Conservation (phyloP, 495 filamentous ascomycete species). For the Podospora fimiseda region DNA sequence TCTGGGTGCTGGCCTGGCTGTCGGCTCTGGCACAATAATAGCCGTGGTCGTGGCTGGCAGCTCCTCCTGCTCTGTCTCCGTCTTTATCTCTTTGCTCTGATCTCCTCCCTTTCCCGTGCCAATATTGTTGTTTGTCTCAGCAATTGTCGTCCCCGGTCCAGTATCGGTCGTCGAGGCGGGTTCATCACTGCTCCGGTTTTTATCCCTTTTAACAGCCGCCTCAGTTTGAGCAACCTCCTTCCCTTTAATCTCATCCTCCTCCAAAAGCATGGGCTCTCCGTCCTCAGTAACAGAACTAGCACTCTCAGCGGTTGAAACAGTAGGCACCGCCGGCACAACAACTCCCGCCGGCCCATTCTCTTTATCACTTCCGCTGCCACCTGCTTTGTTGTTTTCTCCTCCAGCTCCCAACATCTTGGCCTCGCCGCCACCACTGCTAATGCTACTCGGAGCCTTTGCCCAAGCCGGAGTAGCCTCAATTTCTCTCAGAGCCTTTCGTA, state of each 20-base stretch:
- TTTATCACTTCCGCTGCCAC: background rate
- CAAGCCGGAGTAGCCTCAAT: constrained; percentile 29
- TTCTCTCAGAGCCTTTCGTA: constrained; percentile 40
- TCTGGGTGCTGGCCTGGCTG: too few species aligned
- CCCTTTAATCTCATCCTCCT: background rate
- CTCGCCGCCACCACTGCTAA: constrained; percentile 1
- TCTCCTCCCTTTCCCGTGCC: background rate
- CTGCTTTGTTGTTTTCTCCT: background rate
- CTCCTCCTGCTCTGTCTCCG: background rate
- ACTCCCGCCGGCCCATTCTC: background rate
- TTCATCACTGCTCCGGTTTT: too few species aligned
- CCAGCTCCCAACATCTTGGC: constrained; percentile 1
- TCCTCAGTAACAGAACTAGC: background rate
- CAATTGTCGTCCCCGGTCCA: background rate
- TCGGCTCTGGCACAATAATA: too few species aligned
- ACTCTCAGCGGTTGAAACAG: background rate
- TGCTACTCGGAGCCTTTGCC: constrained; percentile 14
- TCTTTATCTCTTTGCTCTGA: background rate
- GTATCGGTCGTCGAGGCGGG: background rate
- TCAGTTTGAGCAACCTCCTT: too few species aligned
- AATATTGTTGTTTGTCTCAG: background rate
- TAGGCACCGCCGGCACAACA: background rate
- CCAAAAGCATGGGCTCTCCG: background rate
- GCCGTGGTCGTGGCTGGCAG: background rate
- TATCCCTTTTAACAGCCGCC: too few species aligned